A percentile compares a stretch with the other conserved stretches of the same genome.
Evolutionary conservation across 805 yeast genomes (phyloP).

Genomic region (Candida alai): DNA sequence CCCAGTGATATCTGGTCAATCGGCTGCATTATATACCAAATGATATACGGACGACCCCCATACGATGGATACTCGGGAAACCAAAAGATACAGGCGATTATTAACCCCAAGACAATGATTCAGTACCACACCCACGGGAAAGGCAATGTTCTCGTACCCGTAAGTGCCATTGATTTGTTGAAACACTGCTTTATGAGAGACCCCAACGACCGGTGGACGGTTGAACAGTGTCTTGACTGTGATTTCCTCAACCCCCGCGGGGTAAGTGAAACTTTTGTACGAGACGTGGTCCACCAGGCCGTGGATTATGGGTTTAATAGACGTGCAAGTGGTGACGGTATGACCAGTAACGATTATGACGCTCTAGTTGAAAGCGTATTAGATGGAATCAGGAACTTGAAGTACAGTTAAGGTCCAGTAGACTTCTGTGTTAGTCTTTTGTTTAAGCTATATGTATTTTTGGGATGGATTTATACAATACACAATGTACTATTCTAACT

Average conservation of each 20-base stretch:
- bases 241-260: conserved; percentile 73
- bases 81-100: conserved; percentile 76
- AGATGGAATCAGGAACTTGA: conserved; percentile 34
- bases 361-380: conserved; percentile 37
- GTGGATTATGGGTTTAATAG: conserved; percentile 61
- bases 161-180: conserved; percentile 66
- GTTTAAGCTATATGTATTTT: background rate
- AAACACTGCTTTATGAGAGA: conserved; percentile 67
- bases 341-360: conserved; percentile 39
- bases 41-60: conserved; percentile 93
- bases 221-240: conserved; percentile 55
- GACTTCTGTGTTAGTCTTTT: background rate
- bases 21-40: conserved; percentile 93
- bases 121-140: conserved; percentile 60
- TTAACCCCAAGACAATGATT: conserved; percentile 75
- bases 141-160: conserved; percentile 63
- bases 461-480: conserved; percentile 1
- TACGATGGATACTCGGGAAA: conserved; percentile 75
- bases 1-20: conserved; percentile 98
- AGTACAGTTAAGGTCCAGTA: conserved; percentile 22
- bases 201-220: conserved; percentile 63
- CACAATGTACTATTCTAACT: background rate
- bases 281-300: conserved; percentile 72
- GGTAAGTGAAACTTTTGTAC: conserved; percentile 61
- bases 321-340: conserved; percentile 35